A percentile compares a stretch with the other conserved stretches of the same genome.
Conservation (phyloP, 371 early-diverging fungal species). For the Smittium mucronatum region DNA sequence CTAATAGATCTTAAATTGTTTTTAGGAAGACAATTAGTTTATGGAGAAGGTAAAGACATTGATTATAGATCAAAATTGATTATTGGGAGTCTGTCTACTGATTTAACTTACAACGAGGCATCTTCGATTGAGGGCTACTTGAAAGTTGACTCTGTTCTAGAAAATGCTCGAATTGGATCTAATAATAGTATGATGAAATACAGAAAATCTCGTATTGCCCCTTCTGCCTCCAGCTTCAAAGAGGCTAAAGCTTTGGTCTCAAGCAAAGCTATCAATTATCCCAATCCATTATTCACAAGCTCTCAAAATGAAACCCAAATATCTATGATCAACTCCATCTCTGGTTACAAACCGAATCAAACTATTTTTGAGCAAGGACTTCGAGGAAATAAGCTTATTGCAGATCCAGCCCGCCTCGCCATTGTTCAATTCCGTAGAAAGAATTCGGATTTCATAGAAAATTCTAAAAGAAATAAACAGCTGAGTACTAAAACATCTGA, state of each 20-base stretch:
- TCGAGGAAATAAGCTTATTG: conserved; percentile 54
- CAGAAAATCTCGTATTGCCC: conserved; percentile 61
- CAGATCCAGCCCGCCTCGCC: conserved; percentile 50
- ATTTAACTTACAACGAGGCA: conserved; percentile 47
- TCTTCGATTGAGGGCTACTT: conserved; percentile 56
- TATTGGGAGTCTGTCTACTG: conserved; percentile 60
- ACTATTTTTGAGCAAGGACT: conserved; percentile 87
- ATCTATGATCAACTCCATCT: conserved; percentile 54
- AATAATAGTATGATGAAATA: conserved; percentile 80
- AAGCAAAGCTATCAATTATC: conserved; percentile 41
- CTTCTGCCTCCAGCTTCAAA: conserved; percentile 63
- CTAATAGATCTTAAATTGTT: conserved; percentile 86
- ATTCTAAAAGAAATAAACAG: conserved; percentile 31
- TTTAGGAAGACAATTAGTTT: conserved; percentile 39
- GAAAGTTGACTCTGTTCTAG: conserved; percentile 44
- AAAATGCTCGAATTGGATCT: conserved; percentile 48
- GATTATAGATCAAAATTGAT: conserved; percentile 77
- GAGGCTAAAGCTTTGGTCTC: conserved; percentile 68
- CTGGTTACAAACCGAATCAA: conserved; percentile 70
- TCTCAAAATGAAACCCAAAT: conserved; percentile 36
- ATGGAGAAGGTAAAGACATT: conserved; percentile 22
- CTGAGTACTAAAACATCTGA: conserved; percentile 22
- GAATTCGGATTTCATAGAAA: conserved; percentile 44
- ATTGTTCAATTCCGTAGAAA: conserved; percentile 66
- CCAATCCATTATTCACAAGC: conserved; percentile 58